phyloP scores from a whole-genome alignment of 164 flowering plant genomes.

The Vitis rotundifolia region DNA sequence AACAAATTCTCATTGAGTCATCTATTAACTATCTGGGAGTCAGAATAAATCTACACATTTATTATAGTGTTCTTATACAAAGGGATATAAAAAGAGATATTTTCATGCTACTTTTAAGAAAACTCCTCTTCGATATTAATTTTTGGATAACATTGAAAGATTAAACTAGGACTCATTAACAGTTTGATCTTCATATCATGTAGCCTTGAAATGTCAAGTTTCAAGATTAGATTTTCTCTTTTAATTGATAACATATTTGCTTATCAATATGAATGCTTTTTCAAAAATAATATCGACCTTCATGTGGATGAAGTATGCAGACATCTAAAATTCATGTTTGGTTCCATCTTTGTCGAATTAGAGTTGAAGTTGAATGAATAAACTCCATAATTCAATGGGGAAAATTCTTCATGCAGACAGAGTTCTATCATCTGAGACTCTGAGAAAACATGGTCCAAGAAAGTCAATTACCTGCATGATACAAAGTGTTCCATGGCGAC shows the following conservation, averaged over 20 bases:
- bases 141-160: no score
- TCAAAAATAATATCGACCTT: neutral
- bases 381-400: neutral
- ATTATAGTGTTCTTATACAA: no score
- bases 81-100: no score
- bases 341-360: neutral
- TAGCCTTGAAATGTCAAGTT: no score
- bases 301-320: neutral
- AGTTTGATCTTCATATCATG: no score
- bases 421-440: neutral
- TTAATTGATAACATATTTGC: neutral
- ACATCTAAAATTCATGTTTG: neutral
- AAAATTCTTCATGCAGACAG: neutral
- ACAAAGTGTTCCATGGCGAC: constrained; percentile 83
- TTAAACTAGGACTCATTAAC: no score
- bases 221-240: neutral
- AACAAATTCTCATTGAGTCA: no score
- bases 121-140: no score
- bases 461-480: constrained; percentile 70
- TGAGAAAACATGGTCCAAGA: neutral
- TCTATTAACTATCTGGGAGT: no score
- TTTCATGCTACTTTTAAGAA: no score
- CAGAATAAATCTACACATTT: no score
- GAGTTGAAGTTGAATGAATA: neutral
- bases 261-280: neutral